A percentile compares a stretch with the other conserved stretches of the same genome.
phyloP scores from a whole-genome alignment of 495 filamentous ascomycete genomes.

The Chaetomium cochliodes region DNA sequence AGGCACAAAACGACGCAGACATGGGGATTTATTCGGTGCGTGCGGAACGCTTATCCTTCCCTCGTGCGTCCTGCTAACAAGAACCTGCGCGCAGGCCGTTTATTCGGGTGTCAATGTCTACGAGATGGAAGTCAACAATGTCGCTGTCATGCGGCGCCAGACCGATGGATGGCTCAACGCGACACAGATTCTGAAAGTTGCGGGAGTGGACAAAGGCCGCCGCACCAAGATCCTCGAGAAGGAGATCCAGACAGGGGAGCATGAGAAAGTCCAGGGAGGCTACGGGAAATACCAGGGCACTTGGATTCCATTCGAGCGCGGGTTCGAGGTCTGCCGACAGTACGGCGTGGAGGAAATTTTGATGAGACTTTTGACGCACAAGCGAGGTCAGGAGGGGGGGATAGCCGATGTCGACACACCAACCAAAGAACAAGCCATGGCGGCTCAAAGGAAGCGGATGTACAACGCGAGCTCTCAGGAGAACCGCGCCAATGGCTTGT shows the following conservation, averaged over 20 bases:
- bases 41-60: background rate
- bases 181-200: slow-evolving; percentile 94
- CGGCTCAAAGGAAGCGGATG: slow-evolving; percentile 87
- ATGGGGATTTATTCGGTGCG: slow-evolving; percentile 78
- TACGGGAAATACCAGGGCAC: slow-evolving; percentile 99
- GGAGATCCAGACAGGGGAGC: slow-evolving; percentile 90
- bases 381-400: slow-evolving; percentile 77
- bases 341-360: slow-evolving; percentile 91
- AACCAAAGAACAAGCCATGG: slow-evolving; percentile 99
- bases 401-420: slow-evolving; percentile 73
- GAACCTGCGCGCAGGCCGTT: slow-evolving; percentile 60
- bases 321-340: slow-evolving; percentile 86
- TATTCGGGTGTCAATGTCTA: slow-evolving; percentile 95
- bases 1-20: slow-evolving; percentile 54
- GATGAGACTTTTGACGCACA: slow-evolving; percentile 80
- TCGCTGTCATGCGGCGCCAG: slow-evolving; percentile 92
- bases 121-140: slow-evolving; percentile 91
- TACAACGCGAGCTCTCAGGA: slow-evolving; percentile 71
- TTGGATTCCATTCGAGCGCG: slow-evolving; percentile 90
- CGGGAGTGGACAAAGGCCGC: slow-evolving; percentile 93
- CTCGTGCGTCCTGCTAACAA: slow-evolving; percentile 1
- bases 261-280: slow-evolving; percentile 97
- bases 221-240: slow-evolving; percentile 97
- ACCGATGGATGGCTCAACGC: slow-evolving; percentile 93
- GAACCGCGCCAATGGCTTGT: slow-evolving; percentile 61